Percentiles rank a stretch among this genome's conserved stretches.
These are phyloP conservation scores for Pseudogymnoascus sp. DNA, from an alignment of 2,329 filamentous ascomycete genomes.

Conservation along the genomic window DNA sequence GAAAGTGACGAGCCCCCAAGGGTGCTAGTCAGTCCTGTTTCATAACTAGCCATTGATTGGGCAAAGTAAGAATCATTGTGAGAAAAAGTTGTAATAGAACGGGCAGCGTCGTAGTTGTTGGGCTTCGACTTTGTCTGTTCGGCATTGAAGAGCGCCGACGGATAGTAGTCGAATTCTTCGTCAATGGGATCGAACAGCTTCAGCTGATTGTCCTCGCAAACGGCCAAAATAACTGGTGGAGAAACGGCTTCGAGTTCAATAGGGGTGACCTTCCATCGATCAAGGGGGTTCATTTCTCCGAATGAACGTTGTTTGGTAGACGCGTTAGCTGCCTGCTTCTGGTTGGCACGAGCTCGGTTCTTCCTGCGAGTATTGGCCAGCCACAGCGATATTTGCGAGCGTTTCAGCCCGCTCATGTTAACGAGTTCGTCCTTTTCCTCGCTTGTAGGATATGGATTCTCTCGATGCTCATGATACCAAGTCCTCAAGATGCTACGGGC, in stretches of 20 bases:
- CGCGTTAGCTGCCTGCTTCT: background rate
- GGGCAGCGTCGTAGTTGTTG: background rate
- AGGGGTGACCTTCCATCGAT: conserved; percentile 11
- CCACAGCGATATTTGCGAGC: conserved; percentile 10
- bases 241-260: conserved; percentile 10
- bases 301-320: background rate
- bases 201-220: conserved; percentile 16
- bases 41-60: conserved; percentile 11
- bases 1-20: conserved; percentile 2
- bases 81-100: background rate
- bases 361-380: conserved; percentile 9
- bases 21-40: conserved; percentile 8
- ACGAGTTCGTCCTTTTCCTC: conserved; percentile 9
- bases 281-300: conserved; percentile 8
- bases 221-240: conserved; percentile 11
- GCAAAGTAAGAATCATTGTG: conserved; percentile 8
- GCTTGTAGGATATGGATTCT: conserved; percentile 9
- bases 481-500: conserved; percentile 9
- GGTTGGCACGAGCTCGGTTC: conserved; percentile 11
- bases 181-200: conserved; percentile 1
- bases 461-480: conserved; percentile 10
- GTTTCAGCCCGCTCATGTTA: conserved; percentile 7
- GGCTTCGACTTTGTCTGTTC: background rate
- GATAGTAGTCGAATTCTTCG: conserved; percentile 4
- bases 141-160: background rate